These are phyloP conservation scores for Fusarium newnesense DNA, from an alignment of 2,329 filamentous ascomycete species.

Conservation along the genomic window DNA sequence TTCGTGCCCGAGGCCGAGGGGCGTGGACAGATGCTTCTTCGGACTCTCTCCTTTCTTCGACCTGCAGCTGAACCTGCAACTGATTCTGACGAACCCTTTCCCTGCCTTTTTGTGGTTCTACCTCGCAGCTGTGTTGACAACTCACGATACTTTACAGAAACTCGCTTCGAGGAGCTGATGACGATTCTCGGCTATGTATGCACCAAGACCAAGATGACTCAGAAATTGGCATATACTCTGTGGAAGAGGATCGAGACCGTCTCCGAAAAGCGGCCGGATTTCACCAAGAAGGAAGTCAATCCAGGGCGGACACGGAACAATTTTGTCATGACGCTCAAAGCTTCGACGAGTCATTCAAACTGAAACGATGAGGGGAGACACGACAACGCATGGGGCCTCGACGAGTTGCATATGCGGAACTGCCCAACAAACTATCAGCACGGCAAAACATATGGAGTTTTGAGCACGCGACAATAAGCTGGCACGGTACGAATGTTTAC, in stretches of 20 bases:
- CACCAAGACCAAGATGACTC: constrained; percentile 75
- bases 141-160: constrained; percentile 86
- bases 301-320: constrained; percentile 86
- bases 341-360: constrained; percentile 29
- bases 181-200: constrained; percentile 76
- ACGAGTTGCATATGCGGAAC: constrained; percentile 40
- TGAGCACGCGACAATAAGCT: constrained; percentile 11
- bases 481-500: constrained; percentile 5
- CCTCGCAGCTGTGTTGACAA: constrained; percentile 90
- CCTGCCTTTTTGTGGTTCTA: constrained; percentile 86
- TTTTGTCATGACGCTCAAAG: constrained; percentile 80
- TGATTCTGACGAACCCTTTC: constrained; percentile 57
- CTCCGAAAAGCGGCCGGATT: constrained; percentile 28
- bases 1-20: constrained; percentile 83
- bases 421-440: constrained; percentile 38
- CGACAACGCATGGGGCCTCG: constrained; percentile 26
- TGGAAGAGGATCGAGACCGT: constrained; percentile 67
- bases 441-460: constrained; percentile 20
- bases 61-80: constrained; percentile 17
- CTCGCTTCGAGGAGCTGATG: constrained; percentile 78
- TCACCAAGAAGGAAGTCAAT: constrained; percentile 77
- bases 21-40: constrained; percentile 86
- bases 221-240: constrained; percentile 90
- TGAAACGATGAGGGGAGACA: constrained; percentile 24
- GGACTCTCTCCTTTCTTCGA: constrained; percentile 77